These are phyloP conservation scores for Senna siamea DNA, from an alignment of 306 rosid genomes.

Conservation along the genomic window DNA sequence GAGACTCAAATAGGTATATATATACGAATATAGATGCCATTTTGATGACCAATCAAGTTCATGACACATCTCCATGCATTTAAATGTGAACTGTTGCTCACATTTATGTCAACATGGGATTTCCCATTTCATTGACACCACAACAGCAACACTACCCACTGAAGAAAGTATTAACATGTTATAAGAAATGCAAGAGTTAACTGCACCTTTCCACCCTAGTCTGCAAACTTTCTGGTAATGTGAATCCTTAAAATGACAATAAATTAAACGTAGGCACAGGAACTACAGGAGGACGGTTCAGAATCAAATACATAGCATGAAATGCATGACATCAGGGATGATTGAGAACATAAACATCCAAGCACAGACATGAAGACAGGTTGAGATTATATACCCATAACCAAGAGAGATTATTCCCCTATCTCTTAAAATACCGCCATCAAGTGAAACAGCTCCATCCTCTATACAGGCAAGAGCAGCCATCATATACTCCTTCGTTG, in stretches of 20 bases:
- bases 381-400: conserved; percentile 44
- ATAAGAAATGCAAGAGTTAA: no score
- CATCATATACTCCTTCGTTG: conserved; percentile 53
- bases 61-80: no score
- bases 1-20: no score
- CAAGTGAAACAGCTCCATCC: conserved; percentile 72
- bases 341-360: not conserved
- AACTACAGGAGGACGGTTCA: not conserved
- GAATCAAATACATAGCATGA: not conserved
- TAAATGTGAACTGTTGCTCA: no score
- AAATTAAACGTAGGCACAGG: no score
- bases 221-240: no score
- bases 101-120: no score
- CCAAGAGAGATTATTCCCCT: conserved; percentile 56
- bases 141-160: not conserved
- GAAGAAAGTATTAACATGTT: not conserved
- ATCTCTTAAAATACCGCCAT: conserved; percentile 64
- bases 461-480: conserved; percentile 53
- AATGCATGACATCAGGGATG: conserved; percentile 9
- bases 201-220: no score
- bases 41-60: no score
- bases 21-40: no score
- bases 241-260: no score
- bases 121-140: not conserved
- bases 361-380: not conserved